Base-by-base conservation (phyloP, 352 stramenopile genomes). In the Phytophthora sojae region DNA sequence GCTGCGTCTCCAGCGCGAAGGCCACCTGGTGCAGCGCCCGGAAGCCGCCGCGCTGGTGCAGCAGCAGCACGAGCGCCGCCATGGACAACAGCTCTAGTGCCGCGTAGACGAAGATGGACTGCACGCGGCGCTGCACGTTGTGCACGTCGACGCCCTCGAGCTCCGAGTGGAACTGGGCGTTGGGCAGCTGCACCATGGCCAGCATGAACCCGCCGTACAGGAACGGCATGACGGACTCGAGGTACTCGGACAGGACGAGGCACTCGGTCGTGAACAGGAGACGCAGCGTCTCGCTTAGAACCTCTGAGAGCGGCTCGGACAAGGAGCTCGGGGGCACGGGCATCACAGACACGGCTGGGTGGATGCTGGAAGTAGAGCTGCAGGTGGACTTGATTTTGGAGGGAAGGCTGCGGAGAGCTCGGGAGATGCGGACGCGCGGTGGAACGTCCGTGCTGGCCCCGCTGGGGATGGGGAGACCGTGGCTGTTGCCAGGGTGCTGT, bases 251-350 rank as follows among this genome's bases (percentile, higher is more conserved):
- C 4, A 80, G 63, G 2, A 76, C 45, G 21, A 77, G 23, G 50
- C 74, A 86, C 51, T 86, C 75, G 15, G 61, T 63, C 8, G 71
- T 71, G 54, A 77, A 84, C 2, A 74, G 21, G 4, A 76, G 6
- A 1, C 62, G n/a, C n/a, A 73, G 21, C 4, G 61, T 64, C 19
- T 69, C n/a, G 17, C 47, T 50, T 11, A 53, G 50, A 3, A 32
- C 15, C n/a, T 51, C 32, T 29, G 58, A 26, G 32, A 29, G 0
- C 29, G 61, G n/a, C 3, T 50, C 59, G 4, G 32, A 8, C 2
- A n/a, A 14, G n/a, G n/a, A 19, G 8, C 6, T 26, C 4, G 39
- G 12, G 14, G 39, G 17, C 15, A 4, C 15, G 6, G 39, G 29
- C 29, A 32, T 4, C 5, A 32, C 29, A 9, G 29, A 32, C 6